These are phyloP conservation scores for Xeromyces bisporus DNA, from an alignment of 495 filamentous ascomycete species.

Conservation along the genomic window DNA sequence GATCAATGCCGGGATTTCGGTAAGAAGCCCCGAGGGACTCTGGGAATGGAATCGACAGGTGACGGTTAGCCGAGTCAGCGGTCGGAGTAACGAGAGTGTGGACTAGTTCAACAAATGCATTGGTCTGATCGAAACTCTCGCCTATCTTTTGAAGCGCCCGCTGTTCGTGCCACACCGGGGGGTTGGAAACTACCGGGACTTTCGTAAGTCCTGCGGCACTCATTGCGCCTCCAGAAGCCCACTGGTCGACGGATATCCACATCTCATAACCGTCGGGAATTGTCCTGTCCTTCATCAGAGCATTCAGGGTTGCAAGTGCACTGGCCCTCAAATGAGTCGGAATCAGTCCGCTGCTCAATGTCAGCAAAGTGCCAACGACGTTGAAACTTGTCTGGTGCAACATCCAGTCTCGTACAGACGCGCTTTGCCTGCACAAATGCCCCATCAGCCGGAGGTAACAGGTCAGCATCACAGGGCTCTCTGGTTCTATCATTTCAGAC, in stretches of 20 bases:
- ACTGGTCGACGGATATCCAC: slow-evolving; percentile 57
- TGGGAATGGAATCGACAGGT: slow-evolving; percentile 66
- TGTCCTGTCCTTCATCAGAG: slow-evolving; percentile 49
- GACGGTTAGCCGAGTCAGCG: slow-evolving; percentile 24
- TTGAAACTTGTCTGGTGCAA: slow-evolving; percentile 43
- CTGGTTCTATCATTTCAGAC: slow-evolving; percentile 59
- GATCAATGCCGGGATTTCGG: slow-evolving; percentile 74
- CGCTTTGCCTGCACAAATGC: slow-evolving; percentile 54
- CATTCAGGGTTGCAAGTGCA: slow-evolving; percentile 50
- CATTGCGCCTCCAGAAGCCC: slow-evolving; percentile 41
- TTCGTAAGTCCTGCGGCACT: slow-evolving; percentile 18
- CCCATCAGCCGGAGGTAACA: slow-evolving; percentile 78
- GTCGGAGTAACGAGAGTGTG: slow-evolving; percentile 48
- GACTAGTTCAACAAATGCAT: slow-evolving; percentile 63
- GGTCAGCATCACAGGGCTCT: slow-evolving; percentile 81
- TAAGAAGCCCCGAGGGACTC: slow-evolving; percentile 66
- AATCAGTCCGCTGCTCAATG: slow-evolving; percentile 49
- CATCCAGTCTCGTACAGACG: slow-evolving; percentile 49
- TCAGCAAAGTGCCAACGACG: slow-evolving; percentile 48
- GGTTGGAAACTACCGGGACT: slow-evolving; percentile 22
- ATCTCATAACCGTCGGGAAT: slow-evolving; percentile 40
- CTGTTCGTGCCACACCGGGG: slow-evolving; percentile 32
- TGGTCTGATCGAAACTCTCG: slow-evolving; percentile 59
- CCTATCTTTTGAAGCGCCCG: slow-evolving; percentile 41
- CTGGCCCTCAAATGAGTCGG: slow-evolving; percentile 60